Conservation (phyloP, 495 filamentous ascomycete genomes). For the Hyaloscypha hepaticicola region DNA sequence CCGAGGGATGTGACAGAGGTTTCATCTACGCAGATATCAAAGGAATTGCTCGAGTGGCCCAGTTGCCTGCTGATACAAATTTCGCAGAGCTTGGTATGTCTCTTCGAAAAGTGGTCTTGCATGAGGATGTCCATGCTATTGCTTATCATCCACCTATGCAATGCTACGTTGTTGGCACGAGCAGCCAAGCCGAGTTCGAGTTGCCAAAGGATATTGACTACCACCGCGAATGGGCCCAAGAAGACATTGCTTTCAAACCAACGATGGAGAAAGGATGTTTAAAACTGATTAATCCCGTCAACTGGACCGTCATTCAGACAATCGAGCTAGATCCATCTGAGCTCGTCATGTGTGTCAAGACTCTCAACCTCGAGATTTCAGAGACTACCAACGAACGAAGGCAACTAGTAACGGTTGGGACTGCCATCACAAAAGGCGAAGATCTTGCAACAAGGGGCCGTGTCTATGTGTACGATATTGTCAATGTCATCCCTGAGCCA, state of each 20-base stretch:
- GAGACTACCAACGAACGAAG: slow-evolving; percentile 84
- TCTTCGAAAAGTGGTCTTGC: slow-evolving; percentile 64
- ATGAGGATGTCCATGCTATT: slow-evolving; percentile 68
- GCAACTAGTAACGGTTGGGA: slow-evolving; percentile 80
- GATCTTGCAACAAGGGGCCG: slow-evolving; percentile 82
- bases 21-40: slow-evolving; percentile 76
- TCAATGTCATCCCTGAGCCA: slow-evolving; percentile 86
- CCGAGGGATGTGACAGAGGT: slow-evolving; percentile 69
- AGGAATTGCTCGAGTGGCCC: slow-evolving; percentile 63
- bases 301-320: slow-evolving; percentile 73
- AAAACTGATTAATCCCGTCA: slow-evolving; percentile 71
- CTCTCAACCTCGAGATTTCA: slow-evolving; percentile 82
- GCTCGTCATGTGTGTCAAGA: slow-evolving; percentile 75
- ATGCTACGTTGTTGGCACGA: slow-evolving; percentile 76
- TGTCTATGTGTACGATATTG: slow-evolving; percentile 89
- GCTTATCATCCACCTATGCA: slow-evolving; percentile 71
- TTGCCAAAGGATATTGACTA: slow-evolving; percentile 82
- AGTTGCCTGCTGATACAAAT: slow-evolving; percentile 60
- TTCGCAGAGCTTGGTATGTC: slow-evolving; percentile 71
- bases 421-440: slow-evolving; percentile 79
- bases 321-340: slow-evolving; percentile 70
- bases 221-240: slow-evolving; percentile 74
- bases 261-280: slow-evolving; percentile 63
- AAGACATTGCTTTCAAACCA: slow-evolving; percentile 67
- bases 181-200: slow-evolving; percentile 64